Base-by-base conservation (phyloP, 139 green algal species). In the Zygnema cylindricum region DNA sequence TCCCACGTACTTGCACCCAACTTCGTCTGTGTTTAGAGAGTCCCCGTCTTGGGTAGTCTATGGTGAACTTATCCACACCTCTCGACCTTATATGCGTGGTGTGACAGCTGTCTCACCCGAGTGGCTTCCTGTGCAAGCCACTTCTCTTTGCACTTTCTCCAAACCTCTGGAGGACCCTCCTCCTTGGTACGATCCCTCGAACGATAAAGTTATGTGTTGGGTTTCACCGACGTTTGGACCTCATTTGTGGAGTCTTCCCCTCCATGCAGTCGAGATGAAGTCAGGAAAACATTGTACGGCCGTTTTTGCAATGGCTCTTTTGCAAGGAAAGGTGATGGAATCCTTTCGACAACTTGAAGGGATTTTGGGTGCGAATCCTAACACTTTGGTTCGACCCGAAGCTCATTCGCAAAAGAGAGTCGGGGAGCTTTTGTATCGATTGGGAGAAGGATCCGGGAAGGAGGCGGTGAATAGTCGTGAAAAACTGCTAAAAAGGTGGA, bases 91-190 rank as follows among this genome's bases (percentile, higher is more conserved):
- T 90, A 94, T 95, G 84, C 77, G 88, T 2, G 81, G 96, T 91
- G 94, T 96, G 73, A 94, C 95, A 81, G 90, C 93, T 23, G 98
- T 99, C 86, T 97, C 99, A 84, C 97, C 97, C 41, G 95, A 96
- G 85, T 99, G 98, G 98, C 82, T 94, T 11, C 16, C 86, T 25
- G 36, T 78, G 33, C n/a, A 55, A 39, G 86, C 77, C 16, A 23
- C 78, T n/a, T 57, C 71, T n/a, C 35, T 94, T 35, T 87, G 57
- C 54, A 69, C 42, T 30, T 32, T 91, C 42, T 87, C 69, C 43
- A 55, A 43, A 25, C 57, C 86, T 0, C 73, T 94, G 2, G 22
- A 54, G 21, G 91, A 94, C 21, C 91, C 89, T 23, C 41, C 87
- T 2, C 89, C 91, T 0, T 55, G 77, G 3, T 94, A 93, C 86